Evolutionary conservation across 768 basidiomycete genomes (phyloP).

Genomic region (Macrolepiota dolichaula): DNA sequence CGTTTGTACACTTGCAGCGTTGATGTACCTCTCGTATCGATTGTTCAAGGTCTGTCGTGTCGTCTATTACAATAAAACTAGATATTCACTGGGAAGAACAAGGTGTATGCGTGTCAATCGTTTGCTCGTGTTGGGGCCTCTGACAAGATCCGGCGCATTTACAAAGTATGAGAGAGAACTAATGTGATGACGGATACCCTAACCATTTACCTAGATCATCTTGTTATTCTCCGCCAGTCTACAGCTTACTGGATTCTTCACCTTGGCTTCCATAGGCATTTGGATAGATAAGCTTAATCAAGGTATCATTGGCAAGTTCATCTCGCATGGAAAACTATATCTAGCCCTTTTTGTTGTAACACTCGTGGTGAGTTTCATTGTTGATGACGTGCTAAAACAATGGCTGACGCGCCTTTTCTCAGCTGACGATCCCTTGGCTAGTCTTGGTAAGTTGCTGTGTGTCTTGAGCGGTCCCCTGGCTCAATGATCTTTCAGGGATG

Average conservation of each 20-base stretch:
- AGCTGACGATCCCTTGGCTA: conserved; percentile 48
- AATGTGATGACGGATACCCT: background rate
- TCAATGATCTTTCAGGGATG: conserved; percentile 37
- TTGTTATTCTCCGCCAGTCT: conserved; percentile 45
- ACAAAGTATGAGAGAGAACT: conserved; percentile 34
- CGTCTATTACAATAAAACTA: background rate
- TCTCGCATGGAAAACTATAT: conserved; percentile 32
- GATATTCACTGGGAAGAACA: background rate
- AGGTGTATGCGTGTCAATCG: conserved; percentile 43
- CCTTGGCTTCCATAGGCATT: conserved; percentile 38
- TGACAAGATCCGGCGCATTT: conserved; percentile 37
- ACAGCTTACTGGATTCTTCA: conserved; percentile 49
- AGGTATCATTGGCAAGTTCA: conserved; percentile 30
- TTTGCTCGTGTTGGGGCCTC: conserved; percentile 51
- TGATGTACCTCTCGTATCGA: conserved; percentile 35
- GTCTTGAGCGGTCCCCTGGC: background rate
- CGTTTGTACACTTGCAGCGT: conserved; percentile 30
- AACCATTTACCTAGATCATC: conserved; percentile 32
- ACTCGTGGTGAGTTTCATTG: conserved; percentile 31
- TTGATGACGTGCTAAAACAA: background rate
- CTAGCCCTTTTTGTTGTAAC: conserved; percentile 37
- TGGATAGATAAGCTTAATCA: conserved; percentile 48
- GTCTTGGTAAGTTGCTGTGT: conserved; percentile 30
- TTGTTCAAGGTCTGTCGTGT: conserved; percentile 36
- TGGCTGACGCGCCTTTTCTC: background rate